Conservation (phyloP, 768 basidiomycete genomes). For the Lactarius tabidus region DNA sequence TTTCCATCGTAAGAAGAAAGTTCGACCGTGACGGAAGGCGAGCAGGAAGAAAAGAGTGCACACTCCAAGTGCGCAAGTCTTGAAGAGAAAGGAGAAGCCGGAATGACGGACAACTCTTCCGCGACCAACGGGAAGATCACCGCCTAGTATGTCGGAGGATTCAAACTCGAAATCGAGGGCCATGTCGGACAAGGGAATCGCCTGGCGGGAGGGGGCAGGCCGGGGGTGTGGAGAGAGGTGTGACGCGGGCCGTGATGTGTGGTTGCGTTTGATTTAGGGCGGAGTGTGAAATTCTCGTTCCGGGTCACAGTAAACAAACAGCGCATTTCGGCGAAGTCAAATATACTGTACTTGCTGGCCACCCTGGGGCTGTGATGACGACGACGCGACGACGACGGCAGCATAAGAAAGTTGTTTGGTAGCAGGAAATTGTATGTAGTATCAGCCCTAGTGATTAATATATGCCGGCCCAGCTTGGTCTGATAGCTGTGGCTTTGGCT, state of each 20-base stretch:
- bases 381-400: too few species aligned
- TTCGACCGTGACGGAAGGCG: conserved; percentile 30
- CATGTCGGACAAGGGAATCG: conserved; percentile 41
- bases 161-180: conserved; percentile 43
- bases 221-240: background rate
- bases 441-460: too few species aligned
- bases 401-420: too few species aligned
- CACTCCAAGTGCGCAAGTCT: conserved; percentile 20
- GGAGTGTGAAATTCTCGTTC: conserved; percentile 18
- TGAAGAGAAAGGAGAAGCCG: conserved; percentile 22
- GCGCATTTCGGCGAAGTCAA: too few species aligned
- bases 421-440: too few species aligned
- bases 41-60: conserved; percentile 28
- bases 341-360: too few species aligned
- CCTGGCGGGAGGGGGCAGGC: conserved; percentile 25
- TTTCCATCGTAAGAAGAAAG: conserved; percentile 50
- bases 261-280: conserved; percentile 12
- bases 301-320: too few species aligned
- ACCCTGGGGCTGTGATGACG: too few species aligned
- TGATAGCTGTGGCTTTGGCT: too few species aligned
- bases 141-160: conserved; percentile 68
- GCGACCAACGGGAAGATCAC: conserved; percentile 35
- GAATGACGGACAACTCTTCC: conserved; percentile 22
- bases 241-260: conserved; percentile 18
- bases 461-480: too few species aligned